Percentiles rank a stretch among this genome's conserved stretches.
Conservation (phyloP, 805 yeast genomes). For the Pichia ethanolica region DNA sequence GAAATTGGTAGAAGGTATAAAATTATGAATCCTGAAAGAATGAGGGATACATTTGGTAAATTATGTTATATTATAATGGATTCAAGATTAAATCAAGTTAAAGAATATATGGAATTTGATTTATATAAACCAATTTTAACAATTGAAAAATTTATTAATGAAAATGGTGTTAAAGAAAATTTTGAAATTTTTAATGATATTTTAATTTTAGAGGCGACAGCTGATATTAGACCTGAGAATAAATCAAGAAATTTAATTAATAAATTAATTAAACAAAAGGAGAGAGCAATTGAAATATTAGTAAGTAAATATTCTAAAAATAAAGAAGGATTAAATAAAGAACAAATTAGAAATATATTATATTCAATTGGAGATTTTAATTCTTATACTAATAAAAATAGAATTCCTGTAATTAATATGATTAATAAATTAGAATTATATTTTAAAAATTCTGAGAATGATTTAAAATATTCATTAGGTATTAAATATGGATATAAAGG, state of each 20-base stretch:
- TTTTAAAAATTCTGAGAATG: conserved; percentile 27
- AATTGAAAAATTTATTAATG: conserved; percentile 28
- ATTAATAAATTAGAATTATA: conserved; percentile 44
- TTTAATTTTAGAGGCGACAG: conserved; percentile 54
- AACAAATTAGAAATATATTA: conserved; percentile 61
- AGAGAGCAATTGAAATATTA: conserved; percentile 56
- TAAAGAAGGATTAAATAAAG: conserved; percentile 37
- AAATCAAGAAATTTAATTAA: conserved; percentile 48
- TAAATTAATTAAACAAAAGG: conserved; percentile 57
- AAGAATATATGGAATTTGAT: conserved; percentile 67
- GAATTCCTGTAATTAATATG: conserved; percentile 61
- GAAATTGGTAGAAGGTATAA: conserved; percentile 78
- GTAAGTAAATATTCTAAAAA: conserved; percentile 42
- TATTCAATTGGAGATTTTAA: conserved; percentile 78
- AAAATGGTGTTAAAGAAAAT: conserved; percentile 26
- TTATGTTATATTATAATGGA: conserved; percentile 83
- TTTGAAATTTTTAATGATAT: conserved; percentile 48
- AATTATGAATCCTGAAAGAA: conserved; percentile 76
- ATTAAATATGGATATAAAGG: conserved; percentile 62
- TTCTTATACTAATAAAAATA: conserved; percentile 61
- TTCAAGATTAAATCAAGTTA: conserved; percentile 64
- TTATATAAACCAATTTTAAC: conserved; percentile 66
- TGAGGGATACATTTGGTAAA: conserved; percentile 75
- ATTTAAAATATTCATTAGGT: conserved; percentile 41
- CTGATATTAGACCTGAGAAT: conserved; percentile 55